Base-by-base conservation (phyloP, 139 green algal species). In the Tetradesmus lagerheimii region DNA sequence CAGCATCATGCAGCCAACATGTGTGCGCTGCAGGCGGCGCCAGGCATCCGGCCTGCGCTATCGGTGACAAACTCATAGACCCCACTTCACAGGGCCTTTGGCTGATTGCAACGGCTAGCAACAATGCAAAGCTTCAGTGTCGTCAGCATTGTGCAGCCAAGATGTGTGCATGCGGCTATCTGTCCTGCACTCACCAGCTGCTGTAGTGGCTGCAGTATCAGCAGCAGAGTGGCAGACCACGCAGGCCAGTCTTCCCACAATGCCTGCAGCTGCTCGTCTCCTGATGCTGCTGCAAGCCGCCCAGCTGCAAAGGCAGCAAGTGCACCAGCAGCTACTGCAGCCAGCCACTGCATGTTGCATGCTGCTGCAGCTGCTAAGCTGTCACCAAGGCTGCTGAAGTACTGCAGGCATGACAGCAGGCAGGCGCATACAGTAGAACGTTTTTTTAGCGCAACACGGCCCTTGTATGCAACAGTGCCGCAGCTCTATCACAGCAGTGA, bases 141-240 rank as follows among this genome's bases (percentile, higher is more conserved):
- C 47, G 20, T 11, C 6, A 18, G 12, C 4, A 62, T 14, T 62
- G 47, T 20, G 37, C 76, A 50, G 34, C 15, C 75, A 57, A 31
- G 11, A 8, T 53, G 76, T 45, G 35, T 31, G 14, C 75, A 41
- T n/a, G 75, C 31, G 47, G 34, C 75, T 35, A 1, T 31, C 23
- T 18, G 12, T n/a, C 35, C 1, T 15, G 29, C 14, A 38, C 92
- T 53, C 71, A 95, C 93, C 90, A 95, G 90, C 77, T 94, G 92
- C 12, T 92, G 92, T 27, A 95, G 67, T n/a, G 93, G 93, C 34
- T 93, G 92, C 71, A 95, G 81, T 3, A 93, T 91, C 25, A 95
- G 94, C n/a, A 95, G 90, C 85, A 95, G 71, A 1, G 93, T 95
- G 3, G 93, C 92, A 0, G 91, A 92, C 91, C 89, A 94, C 20